Conservation (phyloP, 768 basidiomycete species). For the Russula vinacea region DNA sequence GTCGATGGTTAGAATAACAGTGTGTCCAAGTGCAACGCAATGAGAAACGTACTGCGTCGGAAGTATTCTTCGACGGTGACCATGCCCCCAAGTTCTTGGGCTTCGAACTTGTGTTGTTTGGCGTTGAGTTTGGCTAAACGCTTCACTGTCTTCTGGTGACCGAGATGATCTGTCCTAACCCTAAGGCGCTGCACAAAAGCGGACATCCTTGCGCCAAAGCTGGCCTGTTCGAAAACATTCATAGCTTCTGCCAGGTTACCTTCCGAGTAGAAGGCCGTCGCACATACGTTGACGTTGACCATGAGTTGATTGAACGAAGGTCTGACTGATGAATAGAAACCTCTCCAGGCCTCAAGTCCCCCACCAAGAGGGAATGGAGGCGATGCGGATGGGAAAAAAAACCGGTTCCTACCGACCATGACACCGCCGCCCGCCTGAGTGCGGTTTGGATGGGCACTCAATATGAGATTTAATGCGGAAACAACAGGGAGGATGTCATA, state of each 20-base stretch:
- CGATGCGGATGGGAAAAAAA: constrained; percentile 45
- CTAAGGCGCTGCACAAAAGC: constrained; percentile 66
- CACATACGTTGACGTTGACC: constrained; percentile 55
- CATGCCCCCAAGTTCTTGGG: constrained; percentile 40
- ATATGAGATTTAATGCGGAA: constrained; percentile 49
- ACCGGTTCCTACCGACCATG: constrained; percentile 51
- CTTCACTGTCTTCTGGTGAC: constrained; percentile 73
- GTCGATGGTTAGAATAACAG: background rate
- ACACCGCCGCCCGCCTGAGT: constrained; percentile 42
- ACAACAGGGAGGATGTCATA: constrained; percentile 49
- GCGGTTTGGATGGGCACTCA: constrained; percentile 45
- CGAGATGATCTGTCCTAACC: constrained; percentile 63
- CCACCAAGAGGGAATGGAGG: constrained; percentile 41
- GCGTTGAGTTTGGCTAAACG: constrained; percentile 44
- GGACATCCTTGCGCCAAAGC: constrained; percentile 57
- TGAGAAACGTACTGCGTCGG: constrained; percentile 39
- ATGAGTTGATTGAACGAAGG: constrained; percentile 46
- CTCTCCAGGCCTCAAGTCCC: constrained; percentile 61
- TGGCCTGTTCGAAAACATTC: constrained; percentile 44
- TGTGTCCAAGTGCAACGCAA: background rate
- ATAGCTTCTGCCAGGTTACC: constrained; percentile 47
- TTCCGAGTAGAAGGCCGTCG: constrained; percentile 45
- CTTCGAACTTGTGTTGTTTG: constrained; percentile 41
- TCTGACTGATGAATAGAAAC: constrained; percentile 43
- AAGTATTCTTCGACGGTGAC: constrained; percentile 52